A percentile compares a stretch with the other conserved stretches of the same genome.
Conservation (phyloP, 2,329 filamentous ascomycete species). For the Fusarium albosuccineum region DNA sequence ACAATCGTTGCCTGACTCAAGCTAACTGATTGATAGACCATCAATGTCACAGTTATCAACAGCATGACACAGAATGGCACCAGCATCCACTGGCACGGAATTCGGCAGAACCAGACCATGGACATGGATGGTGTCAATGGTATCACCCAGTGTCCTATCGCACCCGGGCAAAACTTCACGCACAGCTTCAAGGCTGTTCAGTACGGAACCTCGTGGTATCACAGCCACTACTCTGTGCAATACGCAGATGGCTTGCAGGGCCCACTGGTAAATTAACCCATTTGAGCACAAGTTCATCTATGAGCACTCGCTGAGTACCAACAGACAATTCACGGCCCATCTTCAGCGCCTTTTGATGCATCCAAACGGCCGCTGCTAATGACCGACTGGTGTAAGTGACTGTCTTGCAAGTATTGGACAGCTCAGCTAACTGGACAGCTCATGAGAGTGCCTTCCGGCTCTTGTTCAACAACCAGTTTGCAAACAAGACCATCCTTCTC, state of each 20-base stretch:
- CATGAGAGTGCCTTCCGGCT: conserved; percentile 33
- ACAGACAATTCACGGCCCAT: conserved; percentile 39
- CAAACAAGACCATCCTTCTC: conserved; percentile 39
- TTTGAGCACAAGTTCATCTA: background rate
- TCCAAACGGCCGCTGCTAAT: conserved; percentile 32
- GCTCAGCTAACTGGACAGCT: conserved; percentile 1
- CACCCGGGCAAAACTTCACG: conserved; percentile 31
- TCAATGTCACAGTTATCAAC: conserved; percentile 36
- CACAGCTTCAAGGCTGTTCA: conserved; percentile 37
- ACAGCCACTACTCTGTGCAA: conserved; percentile 41
- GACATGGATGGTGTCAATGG: conserved; percentile 44
- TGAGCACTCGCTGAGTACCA: background rate
- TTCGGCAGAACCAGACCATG: conserved; percentile 36
- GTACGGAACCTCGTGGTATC: conserved; percentile 44
- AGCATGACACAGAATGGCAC: conserved; percentile 37
- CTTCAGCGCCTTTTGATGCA: conserved; percentile 32
- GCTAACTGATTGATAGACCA: conserved; percentile 12
- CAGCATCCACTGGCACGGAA: conserved; percentile 42
- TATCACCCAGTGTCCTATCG: conserved; percentile 40
- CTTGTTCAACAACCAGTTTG: conserved; percentile 1
- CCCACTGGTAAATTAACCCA: conserved; percentile 16
- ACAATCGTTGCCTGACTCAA: rapidly evolving
- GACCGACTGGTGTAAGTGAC: conserved; percentile 38
- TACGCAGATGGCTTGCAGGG: conserved; percentile 42
- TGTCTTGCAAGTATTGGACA: rapidly evolving